Evolutionary conservation across 257 asterid genomes (phyloP), one percentile per base, ranked within the genome.

Genomic region (Fraxinus pennsylvanica): DNA sequence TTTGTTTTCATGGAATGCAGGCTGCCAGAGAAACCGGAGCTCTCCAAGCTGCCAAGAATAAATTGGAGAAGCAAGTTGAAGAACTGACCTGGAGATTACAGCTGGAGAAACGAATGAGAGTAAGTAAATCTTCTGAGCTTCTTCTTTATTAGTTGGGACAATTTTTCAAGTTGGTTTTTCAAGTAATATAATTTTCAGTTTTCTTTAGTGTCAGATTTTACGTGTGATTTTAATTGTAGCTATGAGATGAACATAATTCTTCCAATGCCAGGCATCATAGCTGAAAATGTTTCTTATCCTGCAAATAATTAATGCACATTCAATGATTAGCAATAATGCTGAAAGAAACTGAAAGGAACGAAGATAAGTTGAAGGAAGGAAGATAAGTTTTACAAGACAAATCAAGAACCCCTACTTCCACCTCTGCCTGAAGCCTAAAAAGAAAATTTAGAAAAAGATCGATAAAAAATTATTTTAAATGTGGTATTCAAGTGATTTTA

Each of bases 11-110:
- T 45, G 10, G 54, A 72, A 72, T 57, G 65, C 88, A 96, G 99
- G 98, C 99, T 80, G 98, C 99, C 25, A 87, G 88, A 85, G 99
- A 96, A 89, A 96, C 99, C 66, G 99, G 99, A 78, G 99, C 99
- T 82, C 94, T 96, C 73, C 97, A 96, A 89, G 99, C 98, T 84
- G 99, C 99, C 79, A 96, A 96, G 90, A 96, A 92, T 85, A 96
- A 96, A 82, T 87, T 96, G 79, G 99, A 96, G 95, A 96, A 96
- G 94, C 97, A 93, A 89, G 98, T 96, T 81, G 99, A 96, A 87
- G 99, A 96, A 81, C 81, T 96, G 84, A 96, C 97, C 73, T 96
- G 99, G 99, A 91, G 99, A 87, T 76, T 96, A 75, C 98, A 96
- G 88, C 92, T 96, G 71, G 99, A 96, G 92, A 96, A 93, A 84